Evolutionary conservation across 306 rosid species (phyloP).

Genomic region (Malus fusca): DNA sequence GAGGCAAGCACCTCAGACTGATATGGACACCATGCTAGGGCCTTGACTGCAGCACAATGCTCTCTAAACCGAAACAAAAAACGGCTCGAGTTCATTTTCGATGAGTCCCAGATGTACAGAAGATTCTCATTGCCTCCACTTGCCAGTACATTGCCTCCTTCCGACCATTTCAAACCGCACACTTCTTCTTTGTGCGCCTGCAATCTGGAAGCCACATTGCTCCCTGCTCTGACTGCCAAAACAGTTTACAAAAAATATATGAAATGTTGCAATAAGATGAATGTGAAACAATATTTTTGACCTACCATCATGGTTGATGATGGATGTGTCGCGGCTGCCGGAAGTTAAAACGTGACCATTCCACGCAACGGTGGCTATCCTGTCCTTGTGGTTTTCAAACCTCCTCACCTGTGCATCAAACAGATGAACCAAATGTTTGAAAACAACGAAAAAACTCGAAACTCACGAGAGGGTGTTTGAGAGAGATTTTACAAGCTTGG

Average conservation of each 20-base stretch:
- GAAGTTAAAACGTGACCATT: slow-evolving; percentile 58
- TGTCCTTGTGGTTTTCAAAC: slow-evolving; percentile 41
- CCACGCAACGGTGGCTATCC: slow-evolving; percentile 59
- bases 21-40: slow-evolving; percentile 84
- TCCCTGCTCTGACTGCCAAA: slow-evolving; percentile 49
- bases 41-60: slow-evolving; percentile 69
- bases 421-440: not conserved
- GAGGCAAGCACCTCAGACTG: slow-evolving; percentile 58
- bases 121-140: slow-evolving; percentile 81
- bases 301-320: slow-evolving; percentile 65
- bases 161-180: slow-evolving; percentile 76
- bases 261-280: not conserved
- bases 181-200: slow-evolving; percentile 50
- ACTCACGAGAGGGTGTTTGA: not conserved
- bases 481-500: slow-evolving; percentile 32
- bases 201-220: slow-evolving; percentile 30
- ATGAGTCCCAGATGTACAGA: slow-evolving; percentile 61
- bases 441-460: slow-evolving; percentile 7
- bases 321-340: slow-evolving; percentile 67
- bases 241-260: not conserved
- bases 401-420: slow-evolving; percentile 35
- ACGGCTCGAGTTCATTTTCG: slow-evolving; percentile 55
- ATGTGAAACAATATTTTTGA: not conserved
- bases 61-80: slow-evolving; percentile 53
- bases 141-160: slow-evolving; percentile 55